These are phyloP conservation scores for Sesbania bispinosa DNA, from an alignment of 306 rosid genomes.

Conservation along the genomic window DNA sequence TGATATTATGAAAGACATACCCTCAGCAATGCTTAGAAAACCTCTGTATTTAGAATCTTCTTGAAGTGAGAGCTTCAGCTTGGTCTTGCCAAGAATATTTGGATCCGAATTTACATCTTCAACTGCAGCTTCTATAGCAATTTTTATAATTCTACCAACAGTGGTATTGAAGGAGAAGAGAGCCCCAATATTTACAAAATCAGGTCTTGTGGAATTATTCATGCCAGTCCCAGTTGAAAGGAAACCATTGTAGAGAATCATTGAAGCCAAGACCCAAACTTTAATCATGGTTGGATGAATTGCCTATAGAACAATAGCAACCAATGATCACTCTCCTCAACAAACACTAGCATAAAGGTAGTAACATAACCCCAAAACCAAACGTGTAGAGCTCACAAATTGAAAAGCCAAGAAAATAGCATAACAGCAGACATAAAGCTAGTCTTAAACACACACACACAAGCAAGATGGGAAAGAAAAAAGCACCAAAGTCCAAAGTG, in stretches of 20 bases:
- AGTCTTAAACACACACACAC: neutral
- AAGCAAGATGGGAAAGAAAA: neutral
- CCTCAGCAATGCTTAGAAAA: constrained; percentile 76
- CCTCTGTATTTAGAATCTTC: constrained; percentile 83
- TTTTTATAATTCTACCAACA: constrained; percentile 55
- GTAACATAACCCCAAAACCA: neutral
- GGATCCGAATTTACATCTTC: constrained; percentile 84
- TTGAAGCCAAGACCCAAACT: constrained; percentile 46
- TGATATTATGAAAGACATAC: constrained; percentile 43
- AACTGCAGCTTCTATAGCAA: constrained; percentile 68
- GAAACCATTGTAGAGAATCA: constrained; percentile 41
- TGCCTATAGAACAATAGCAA: constrained; percentile 21
- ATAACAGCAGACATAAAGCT: neutral
- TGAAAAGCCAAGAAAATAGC: constrained; percentile 1
- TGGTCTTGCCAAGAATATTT: constrained; percentile 56
- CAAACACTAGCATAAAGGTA: constrained; percentile 2
- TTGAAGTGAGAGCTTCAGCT: constrained; percentile 44
- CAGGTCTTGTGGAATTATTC: constrained; percentile 51
- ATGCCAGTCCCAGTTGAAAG: constrained; percentile 41
- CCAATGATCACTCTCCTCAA: constrained; percentile 20
- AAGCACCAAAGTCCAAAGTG: constrained; percentile 13
- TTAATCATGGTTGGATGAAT: constrained; percentile 38
- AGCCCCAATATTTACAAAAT: constrained; percentile 62
- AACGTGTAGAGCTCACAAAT: neutral
- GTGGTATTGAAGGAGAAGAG: constrained; percentile 55